These are phyloP conservation scores for Zizania latifolia DNA, from an alignment of 176 grass and related monocot genomes.

Conservation along the genomic window DNA sequence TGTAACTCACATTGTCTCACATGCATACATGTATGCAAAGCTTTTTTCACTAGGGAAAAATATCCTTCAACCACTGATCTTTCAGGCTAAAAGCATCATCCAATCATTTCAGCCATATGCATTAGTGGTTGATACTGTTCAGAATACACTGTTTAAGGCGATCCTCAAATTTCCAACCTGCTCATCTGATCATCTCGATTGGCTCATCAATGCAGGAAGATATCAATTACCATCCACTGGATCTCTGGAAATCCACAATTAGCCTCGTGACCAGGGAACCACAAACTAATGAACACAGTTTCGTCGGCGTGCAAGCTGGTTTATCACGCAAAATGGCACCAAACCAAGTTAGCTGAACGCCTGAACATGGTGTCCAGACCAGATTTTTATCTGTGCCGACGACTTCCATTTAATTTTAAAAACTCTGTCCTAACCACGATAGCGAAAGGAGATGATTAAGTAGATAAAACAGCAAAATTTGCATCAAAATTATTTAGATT, in stretches of 20 bases:
- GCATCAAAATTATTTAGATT: no score
- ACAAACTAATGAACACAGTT: not conserved
- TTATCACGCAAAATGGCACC: not conserved
- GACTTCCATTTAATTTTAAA: no score
- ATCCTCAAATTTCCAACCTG: no score
- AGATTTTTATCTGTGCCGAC: no score
- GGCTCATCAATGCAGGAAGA: no score
- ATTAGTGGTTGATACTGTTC: not conserved
- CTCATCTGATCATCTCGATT: no score
- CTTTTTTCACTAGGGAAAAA: not conserved
- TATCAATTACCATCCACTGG: not conserved
- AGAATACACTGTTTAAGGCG: no score
- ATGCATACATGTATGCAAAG: no score
- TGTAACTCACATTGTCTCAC: not conserved
- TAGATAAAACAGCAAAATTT: not conserved
- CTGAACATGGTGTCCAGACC: no score
- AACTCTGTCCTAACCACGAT: no score
- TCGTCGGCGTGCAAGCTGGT: not conserved
- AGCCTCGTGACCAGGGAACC: not conserved
- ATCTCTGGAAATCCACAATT: not conserved
- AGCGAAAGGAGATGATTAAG: not conserved
- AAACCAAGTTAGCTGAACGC: no score
- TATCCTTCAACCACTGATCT: not conserved
- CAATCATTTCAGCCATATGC: not conserved
- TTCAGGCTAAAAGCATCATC: not conserved